A percentile compares a stretch with the other conserved stretches of the same genome.
Evolutionary conservation across 805 yeast species (phyloP).

Genomic region (Candida montana): DNA sequence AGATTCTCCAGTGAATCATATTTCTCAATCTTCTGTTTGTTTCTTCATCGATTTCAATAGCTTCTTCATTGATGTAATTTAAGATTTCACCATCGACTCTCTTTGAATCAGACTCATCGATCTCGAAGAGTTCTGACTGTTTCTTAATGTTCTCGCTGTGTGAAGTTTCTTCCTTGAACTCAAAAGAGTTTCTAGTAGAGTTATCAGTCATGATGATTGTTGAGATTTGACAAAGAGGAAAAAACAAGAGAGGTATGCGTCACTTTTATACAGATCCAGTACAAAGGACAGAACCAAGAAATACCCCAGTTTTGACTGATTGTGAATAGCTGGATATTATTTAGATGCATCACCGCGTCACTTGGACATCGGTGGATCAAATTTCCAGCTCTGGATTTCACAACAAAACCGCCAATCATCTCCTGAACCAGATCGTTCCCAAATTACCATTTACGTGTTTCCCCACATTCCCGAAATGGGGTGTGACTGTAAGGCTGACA

Average conservation of each 20-base stretch:
- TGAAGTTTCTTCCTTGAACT: slow-evolving; percentile 5
- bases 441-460: not conserved
- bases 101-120: not conserved
- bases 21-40: slow-evolving; percentile 31
- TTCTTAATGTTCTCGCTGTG: slow-evolving; percentile 2
- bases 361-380: not conserved
- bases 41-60: slow-evolving; percentile 26
- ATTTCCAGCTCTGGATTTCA: not conserved
- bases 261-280: not conserved
- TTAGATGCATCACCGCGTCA: not conserved
- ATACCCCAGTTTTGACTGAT: not conserved
- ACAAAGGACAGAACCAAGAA: not conserved
- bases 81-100: slow-evolving; percentile 6
- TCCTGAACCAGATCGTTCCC: too few species aligned
- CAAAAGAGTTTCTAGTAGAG: slow-evolving; percentile 4
- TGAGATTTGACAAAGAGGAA: not conserved
- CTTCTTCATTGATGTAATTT: slow-evolving; percentile 18
- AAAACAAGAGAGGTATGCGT: not conserved
- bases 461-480: not conserved
- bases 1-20: slow-evolving; percentile 43
- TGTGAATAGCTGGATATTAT: not conserved
- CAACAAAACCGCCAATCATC: too few species aligned
- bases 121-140: not conserved
- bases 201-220: not conserved
- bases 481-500: too few species aligned